phyloP scores from a whole-genome alignment of 2,329 filamentous ascomycete species.

The Epicoccum sorghinum region DNA sequence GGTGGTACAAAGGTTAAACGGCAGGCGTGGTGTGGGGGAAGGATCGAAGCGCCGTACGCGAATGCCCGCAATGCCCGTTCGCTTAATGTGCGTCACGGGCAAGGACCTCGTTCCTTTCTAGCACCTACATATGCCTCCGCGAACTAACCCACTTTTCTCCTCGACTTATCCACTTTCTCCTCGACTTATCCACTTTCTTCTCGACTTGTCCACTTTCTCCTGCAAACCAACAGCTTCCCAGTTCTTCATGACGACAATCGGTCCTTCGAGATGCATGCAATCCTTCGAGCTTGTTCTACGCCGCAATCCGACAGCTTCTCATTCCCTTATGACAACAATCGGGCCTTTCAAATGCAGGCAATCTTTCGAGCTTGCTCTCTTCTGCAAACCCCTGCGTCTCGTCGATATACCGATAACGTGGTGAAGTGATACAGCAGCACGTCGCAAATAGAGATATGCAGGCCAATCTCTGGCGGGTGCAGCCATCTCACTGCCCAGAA shows the following conservation, averaged over 20 bases:
- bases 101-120: slow-evolving; percentile 2
- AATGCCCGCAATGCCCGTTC: slow-evolving; percentile 3
- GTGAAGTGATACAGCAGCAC: neutral
- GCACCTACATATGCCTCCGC: slow-evolving; percentile 6
- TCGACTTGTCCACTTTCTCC: neutral
- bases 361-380: neutral
- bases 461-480: slow-evolving; percentile 2
- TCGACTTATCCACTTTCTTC: neutral
- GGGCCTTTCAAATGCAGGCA: neutral
- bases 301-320: slow-evolving; percentile 1
- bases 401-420: slow-evolving; percentile 1
- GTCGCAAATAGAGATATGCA: slow-evolving; percentile 11
- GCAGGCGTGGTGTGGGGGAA: neutral
- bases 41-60: slow-evolving; percentile 1
- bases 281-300: neutral
- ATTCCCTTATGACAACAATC: slow-evolving; percentile 2
- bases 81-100: slow-evolving; percentile 4
- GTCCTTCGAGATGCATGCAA: neutral
- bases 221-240: slow-evolving; percentile 1
- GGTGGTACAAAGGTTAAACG: slow-evolving; percentile 1
- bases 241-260: neutral
- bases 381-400: neutral
- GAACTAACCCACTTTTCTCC: too few species aligned
- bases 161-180: neutral
- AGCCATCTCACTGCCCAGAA: slow-evolving; percentile 6